Base-by-base conservation (phyloP, 1,284 basidiomycete genomes). In the Malassezia caprae region DNA sequence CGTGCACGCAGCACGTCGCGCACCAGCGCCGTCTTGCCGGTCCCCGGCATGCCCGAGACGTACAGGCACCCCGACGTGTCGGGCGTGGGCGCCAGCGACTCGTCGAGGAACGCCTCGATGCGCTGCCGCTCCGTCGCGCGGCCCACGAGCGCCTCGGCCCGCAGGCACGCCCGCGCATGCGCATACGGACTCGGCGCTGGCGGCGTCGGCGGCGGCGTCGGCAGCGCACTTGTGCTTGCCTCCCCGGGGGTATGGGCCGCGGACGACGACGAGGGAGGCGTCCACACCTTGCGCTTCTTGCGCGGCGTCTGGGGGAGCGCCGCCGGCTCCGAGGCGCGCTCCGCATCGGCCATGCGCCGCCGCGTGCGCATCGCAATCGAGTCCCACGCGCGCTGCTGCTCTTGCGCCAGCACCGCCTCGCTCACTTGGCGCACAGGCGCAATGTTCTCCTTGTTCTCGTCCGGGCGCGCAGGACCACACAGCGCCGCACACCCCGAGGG, bases 31-130 rank as follows among this genome's bases (percentile, higher is more conserved):
- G 77, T 78, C 62, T 78, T 78, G 45, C 77, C 77, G 4, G 76
- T 77, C 1, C 77, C 77, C 2, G 77, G 76, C 26, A 75, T 67
- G n/a, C 77, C 77, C 23, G 76, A 77, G 28, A 78, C 68, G 63
- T 77, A 77, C 19, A 78, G 64, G 48, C 65, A 59, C 4, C 61
- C 60, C 0, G 65, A 63, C 1, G 59, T 55, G 15, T 44, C 45
- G 24, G 48, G 24, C 10, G 56, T 42, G 2, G 54, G 53, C n/a
- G 58, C 58, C 23, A 71, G 61, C 0, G 58, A 58, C 24, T 56
- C 44, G 40, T 66, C 51, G 39, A 76, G 57, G 58, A 76, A 75
- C 15, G 63, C 55, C 54, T 69, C 54, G 40, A 76, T 58, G 10
- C 61, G 59, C 1, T 56, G 58, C n/a, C 68, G 64, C 46, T 75